A percentile compares a stretch with the other conserved stretches of the same genome.
Evolutionary conservation across 2,329 filamentous ascomycete genomes (phyloP).

Genomic region (Stagonosporopsis rhizophila): DNA sequence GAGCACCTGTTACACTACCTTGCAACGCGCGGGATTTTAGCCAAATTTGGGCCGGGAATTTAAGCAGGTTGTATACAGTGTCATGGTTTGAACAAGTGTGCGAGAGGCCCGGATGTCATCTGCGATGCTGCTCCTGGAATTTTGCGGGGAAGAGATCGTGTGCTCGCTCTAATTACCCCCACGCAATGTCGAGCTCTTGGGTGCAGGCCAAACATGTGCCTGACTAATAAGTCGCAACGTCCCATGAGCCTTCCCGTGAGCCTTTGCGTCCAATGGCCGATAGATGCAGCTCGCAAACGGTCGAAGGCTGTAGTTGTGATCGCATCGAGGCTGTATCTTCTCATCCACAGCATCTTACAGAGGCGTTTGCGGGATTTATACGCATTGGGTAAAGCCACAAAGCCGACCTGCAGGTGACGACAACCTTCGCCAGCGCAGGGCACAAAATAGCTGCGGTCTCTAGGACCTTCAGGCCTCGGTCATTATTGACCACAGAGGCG

Average conservation of each 20-base stretch:
- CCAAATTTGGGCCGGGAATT: background rate
- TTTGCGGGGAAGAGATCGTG: conserved; percentile 15
- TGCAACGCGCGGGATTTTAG: background rate
- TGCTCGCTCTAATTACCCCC: conserved; percentile 5
- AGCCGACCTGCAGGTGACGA: conserved; percentile 13
- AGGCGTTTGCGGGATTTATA: conserved; percentile 30
- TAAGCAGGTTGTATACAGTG: background rate
- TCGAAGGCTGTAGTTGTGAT: background rate
- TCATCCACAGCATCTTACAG: conserved; percentile 5
- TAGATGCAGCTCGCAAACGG: background rate
- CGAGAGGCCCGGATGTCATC: background rate
- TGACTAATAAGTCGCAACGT: background rate
- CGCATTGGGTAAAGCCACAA: conserved; percentile 17
- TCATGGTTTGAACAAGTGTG: background rate
- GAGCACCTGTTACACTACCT: background rate
- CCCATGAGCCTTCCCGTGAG: too few species aligned
- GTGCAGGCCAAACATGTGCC: conserved; percentile 20
- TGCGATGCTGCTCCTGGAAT: background rate
- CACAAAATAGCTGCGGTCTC: conserved; percentile 17
- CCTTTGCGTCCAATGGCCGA: background rate
- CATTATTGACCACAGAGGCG: background rate
- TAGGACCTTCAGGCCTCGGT: conserved; percentile 5
- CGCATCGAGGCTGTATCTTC: conserved; percentile 2
- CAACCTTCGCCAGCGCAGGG: conserved; percentile 10
- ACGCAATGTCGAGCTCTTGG: conserved; percentile 19